Conservation (phyloP, 345 rosid genomes). For the Gossypium ekmanianum region DNA sequence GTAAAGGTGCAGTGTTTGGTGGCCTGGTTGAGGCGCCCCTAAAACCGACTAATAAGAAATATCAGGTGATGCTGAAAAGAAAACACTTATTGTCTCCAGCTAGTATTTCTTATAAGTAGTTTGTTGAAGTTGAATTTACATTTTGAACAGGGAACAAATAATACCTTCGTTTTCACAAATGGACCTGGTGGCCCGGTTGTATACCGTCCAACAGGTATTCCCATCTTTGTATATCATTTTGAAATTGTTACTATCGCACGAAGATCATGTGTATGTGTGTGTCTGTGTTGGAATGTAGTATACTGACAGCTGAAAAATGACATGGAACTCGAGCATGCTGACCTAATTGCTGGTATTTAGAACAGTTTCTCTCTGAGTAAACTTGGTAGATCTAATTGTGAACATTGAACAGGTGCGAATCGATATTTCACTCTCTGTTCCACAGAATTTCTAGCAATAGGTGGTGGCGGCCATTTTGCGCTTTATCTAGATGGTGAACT, state of each 20-base stretch:
- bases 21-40: constrained; percentile 94
- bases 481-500: constrained; percentile 84
- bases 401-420: constrained; percentile 64
- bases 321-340: neutral
- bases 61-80: constrained; percentile 54
- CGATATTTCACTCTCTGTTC: constrained; percentile 90
- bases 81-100: constrained; percentile 6
- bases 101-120: neutral
- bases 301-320: neutral
- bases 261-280: neutral
- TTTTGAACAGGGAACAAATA: constrained; percentile 73
- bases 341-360: neutral
- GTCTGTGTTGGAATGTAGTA: neutral
- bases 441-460: constrained; percentile 72
- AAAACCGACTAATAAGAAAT: constrained; percentile 68
- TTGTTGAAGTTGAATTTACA: constrained; percentile 25
- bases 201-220: constrained; percentile 79
- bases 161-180: constrained; percentile 83
- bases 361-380: neutral
- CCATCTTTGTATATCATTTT: neutral
- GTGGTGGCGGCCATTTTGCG: constrained; percentile 95
- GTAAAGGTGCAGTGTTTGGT: constrained; percentile 89
- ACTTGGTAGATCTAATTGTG: constrained; percentile 17
- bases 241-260: neutral
- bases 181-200: constrained; percentile 59